Conservation (phyloP, 495 filamentous ascomycete species). For the Aspergillus sclerotioniger region DNA sequence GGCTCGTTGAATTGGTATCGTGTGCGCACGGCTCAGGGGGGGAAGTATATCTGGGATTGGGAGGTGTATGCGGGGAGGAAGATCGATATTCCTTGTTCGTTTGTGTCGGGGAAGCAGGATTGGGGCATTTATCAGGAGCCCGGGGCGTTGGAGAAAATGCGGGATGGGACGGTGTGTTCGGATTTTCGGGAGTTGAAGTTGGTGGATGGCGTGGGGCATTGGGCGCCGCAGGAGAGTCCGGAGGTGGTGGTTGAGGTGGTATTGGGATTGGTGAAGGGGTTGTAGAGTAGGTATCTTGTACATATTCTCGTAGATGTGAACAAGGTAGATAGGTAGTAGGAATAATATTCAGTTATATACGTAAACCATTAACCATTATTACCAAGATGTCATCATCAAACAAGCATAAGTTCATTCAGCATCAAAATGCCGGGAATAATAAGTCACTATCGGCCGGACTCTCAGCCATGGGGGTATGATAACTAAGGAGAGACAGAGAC, state of each 20-base stretch:
- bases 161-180: constrained; percentile 39
- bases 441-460: too few species aligned
- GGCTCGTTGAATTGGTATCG: constrained; percentile 71
- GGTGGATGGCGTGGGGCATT: constrained; percentile 62
- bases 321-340: background rate
- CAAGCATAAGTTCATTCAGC: too few species aligned
- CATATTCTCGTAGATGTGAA: background rate
- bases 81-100: constrained; percentile 60
- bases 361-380: too few species aligned
- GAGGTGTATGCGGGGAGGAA: constrained; percentile 60
- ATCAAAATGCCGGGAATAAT: too few species aligned
- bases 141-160: constrained; percentile 58
- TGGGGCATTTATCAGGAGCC: constrained; percentile 70
- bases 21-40: constrained; percentile 50
- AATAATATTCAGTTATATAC: too few species aligned
- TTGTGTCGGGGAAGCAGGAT: constrained; percentile 58
- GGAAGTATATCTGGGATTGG: constrained; percentile 45
- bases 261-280: constrained; percentile 34
- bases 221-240: constrained; percentile 66
- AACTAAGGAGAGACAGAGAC: too few species aligned
- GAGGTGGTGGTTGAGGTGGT: constrained; percentile 52
- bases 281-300: constrained; percentile 4
- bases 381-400: too few species aligned
- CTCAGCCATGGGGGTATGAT: too few species aligned
- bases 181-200: constrained; percentile 50